These are phyloP conservation scores for Podospora pseudocomata DNA, from an alignment of 495 filamentous ascomycete species.

Conservation along the genomic window DNA sequence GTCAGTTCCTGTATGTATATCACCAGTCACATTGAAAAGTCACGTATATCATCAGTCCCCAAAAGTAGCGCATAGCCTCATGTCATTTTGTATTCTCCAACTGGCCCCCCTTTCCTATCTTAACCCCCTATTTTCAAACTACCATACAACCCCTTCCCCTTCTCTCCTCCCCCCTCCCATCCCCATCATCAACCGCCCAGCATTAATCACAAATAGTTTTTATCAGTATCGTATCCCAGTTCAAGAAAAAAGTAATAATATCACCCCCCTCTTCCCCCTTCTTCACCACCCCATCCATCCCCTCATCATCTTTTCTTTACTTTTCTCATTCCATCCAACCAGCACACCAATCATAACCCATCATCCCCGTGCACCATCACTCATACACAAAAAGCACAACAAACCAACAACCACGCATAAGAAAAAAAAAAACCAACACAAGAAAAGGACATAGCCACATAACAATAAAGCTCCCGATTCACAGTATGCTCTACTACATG, in stretches of 20 bases:
- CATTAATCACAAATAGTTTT: conserved; percentile 2
- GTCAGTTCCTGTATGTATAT: background rate
- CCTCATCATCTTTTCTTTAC: background rate
- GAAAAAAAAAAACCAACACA: conserved; percentile 5
- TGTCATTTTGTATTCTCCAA: background rate
- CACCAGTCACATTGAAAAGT: background rate
- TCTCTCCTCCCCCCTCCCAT: background rate
- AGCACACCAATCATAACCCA: background rate
- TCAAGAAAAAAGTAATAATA: conserved; percentile 1
- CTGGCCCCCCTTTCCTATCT: background rate
- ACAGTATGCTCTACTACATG: too few species aligned
- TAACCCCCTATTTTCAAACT: background rate
- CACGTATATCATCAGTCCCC: too few species aligned
- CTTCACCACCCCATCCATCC: background rate
- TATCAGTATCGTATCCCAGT: background rate
- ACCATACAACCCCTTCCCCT: background rate
- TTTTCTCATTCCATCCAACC: background rate
- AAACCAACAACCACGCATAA: background rate
- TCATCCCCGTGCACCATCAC: background rate
- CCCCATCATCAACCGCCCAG: background rate
- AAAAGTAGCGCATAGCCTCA: background rate
- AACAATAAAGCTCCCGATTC: too few species aligned
- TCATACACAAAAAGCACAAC: background rate
- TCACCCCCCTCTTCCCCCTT: background rate
- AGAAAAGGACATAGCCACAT: too few species aligned